Conservation (phyloP, 2,329 filamentous ascomycete genomes). For the Xylariales sp. region DNA sequence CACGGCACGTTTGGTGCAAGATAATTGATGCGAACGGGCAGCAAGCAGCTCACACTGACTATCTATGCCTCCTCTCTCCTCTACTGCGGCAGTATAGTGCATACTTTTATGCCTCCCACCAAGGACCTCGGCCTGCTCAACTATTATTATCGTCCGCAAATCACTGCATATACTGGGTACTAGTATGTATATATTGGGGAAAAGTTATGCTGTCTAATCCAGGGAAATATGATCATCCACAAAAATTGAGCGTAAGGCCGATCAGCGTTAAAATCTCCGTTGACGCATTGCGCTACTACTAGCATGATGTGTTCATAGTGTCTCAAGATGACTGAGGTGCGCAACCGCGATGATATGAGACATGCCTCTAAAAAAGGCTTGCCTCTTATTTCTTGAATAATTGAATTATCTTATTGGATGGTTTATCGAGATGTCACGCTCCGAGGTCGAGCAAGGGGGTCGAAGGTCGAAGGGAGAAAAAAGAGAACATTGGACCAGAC, state of each 20-base stretch:
- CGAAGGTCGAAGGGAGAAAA: slow-evolving; percentile 2
- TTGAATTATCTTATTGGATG: slow-evolving; percentile 44
- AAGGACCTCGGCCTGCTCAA: slow-evolving; percentile 18
- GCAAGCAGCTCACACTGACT: neutral
- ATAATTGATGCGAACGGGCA: neutral
- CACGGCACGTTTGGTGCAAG: neutral
- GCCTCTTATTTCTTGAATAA: slow-evolving; percentile 17
- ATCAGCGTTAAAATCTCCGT: slow-evolving; percentile 47
- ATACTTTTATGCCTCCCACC: neutral
- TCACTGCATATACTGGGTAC: neutral
- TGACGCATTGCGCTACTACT: slow-evolving; percentile 36
- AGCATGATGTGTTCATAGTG: slow-evolving; percentile 24
- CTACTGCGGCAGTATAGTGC: neutral
- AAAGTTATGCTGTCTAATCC: slow-evolving; percentile 20
- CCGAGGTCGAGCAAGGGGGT: slow-evolving; percentile 37
- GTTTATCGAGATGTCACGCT: slow-evolving; percentile 41
- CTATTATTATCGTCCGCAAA: slow-evolving; percentile 11
- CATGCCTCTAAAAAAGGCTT: slow-evolving; percentile 40
- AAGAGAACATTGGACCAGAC: slow-evolving; percentile 24
- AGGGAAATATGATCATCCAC: slow-evolving; percentile 27
- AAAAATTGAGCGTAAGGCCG: slow-evolving; percentile 35
- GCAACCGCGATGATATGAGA: slow-evolving; percentile 45
- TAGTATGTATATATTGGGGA: neutral
- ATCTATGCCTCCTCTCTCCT: neutral
- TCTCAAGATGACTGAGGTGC: slow-evolving; percentile 45